Evolutionary conservation across 192 early-diverging fungal species (phyloP).

Genomic region (Thoreauomyces humboldtii): DNA sequence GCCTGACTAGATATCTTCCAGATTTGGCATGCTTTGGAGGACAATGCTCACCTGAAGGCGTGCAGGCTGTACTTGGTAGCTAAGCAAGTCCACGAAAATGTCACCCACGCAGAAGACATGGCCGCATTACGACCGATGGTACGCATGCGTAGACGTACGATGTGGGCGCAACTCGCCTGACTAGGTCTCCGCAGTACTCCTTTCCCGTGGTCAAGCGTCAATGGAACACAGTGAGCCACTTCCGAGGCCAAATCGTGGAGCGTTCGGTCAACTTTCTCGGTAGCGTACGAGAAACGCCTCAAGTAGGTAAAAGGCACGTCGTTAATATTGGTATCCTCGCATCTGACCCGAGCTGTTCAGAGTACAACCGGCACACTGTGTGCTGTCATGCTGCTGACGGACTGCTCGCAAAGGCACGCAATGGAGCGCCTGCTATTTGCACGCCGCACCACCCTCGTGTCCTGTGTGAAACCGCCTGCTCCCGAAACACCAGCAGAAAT

Average conservation of each 20-base stretch:
- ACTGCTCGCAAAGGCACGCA: constrained; percentile 54
- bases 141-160: not conserved
- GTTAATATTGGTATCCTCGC: constrained; percentile 13
- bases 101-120: constrained; percentile 36
- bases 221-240: constrained; percentile 78
- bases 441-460: constrained; percentile 49
- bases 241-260: constrained; percentile 73
- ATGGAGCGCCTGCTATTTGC: constrained; percentile 51
- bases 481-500: not conserved
- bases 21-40: constrained; percentile 82
- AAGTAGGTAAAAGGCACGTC: constrained; percentile 52
- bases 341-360: constrained; percentile 30
- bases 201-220: constrained; percentile 81
- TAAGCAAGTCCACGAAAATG: constrained; percentile 62
- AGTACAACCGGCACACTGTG: constrained; percentile 59
- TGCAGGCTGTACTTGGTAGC: constrained; percentile 69
- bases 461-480: not conserved
- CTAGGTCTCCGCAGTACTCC: constrained; percentile 40
- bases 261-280: constrained; percentile 55
- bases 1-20: constrained; percentile 17
- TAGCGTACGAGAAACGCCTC: constrained; percentile 34
- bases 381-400: constrained; percentile 67
- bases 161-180: too few species aligned
- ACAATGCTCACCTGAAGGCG: constrained; percentile 66
- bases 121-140: constrained; percentile 11